Base-by-base conservation (phyloP, 2,329 filamentous ascomycete genomes). In the Calonectria montana region DNA sequence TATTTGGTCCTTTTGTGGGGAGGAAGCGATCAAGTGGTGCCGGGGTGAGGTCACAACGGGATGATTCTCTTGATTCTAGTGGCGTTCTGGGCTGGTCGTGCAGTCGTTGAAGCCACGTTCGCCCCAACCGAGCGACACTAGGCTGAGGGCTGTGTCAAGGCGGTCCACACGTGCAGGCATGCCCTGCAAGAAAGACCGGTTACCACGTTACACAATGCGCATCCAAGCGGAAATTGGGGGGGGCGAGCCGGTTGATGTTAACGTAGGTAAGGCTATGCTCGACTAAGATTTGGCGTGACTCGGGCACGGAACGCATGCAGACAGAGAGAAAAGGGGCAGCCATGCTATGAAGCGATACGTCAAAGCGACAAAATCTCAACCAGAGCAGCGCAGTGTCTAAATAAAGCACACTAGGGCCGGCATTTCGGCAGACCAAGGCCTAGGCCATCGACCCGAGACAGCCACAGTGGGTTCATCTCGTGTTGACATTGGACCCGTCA, bases 191-290 rank as follows among this genome's bases (percentile, higher is more conserved):
- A 9, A 47, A 23, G 43, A 23, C 41, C 18, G n/a, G 43, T 8
- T 47, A 12, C n/a, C 53, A 39, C 31, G 31, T 35, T 35, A 50
- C 25, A 50, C 23, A 50, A 8, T 13, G 15, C 31, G 15, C 12
- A 59, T 39, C 53, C 31, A 59, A 59, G 53, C 53, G 31, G 53
- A 59, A 59, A 59, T 39, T 57, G 35, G 53, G 31, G 53, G 31
- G 21, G 39, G 37, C 13, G n/a, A 39, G 31, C 7, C 53, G 15
- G 53, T n/a, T 15, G 12, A 13, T 25, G 31, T 59, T 21, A n/a
- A 47, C 13, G 39, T 23, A 21, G 10, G 43, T 9, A 15, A 59
- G 31, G 31, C 15, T 39, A 35, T 35, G 21, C 21, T 59, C n/a
- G 21, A 21, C 31, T 16, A 27, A 9, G 5, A 18, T 25, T 39